Evolutionary conservation across 2,329 filamentous ascomycete species (phyloP).

Genomic region (Chaetothyriales sp.): DNA sequence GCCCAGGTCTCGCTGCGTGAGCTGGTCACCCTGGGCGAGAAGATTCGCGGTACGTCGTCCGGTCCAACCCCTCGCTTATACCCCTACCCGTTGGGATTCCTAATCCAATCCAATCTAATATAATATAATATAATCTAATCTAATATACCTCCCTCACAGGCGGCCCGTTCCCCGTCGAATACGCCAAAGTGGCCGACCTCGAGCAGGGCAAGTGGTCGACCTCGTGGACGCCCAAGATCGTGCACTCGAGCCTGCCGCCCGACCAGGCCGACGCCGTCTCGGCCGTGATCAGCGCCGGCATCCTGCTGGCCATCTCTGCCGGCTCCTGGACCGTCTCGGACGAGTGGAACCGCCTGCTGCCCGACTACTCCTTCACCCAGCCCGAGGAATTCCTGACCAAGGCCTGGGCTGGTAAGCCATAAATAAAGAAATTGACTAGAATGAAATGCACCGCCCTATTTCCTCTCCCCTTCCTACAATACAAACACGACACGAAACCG

Average conservation of each 20-base stretch:
- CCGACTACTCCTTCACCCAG: slow-evolving; percentile 22
- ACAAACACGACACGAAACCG: no score
- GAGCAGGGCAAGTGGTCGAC: slow-evolving; percentile 24
- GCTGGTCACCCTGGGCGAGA: slow-evolving; percentile 23
- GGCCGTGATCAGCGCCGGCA: slow-evolving; percentile 11
- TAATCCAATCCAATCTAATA: no score
- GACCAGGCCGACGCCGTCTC: slow-evolving; percentile 18
- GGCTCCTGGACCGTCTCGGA: slow-evolving; percentile 20
- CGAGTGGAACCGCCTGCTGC: slow-evolving; percentile 24
- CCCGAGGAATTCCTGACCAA: slow-evolving; percentile 20
- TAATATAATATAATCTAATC: no score
- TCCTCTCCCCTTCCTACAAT: no score
- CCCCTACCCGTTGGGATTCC: no score
- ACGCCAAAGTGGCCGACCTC: slow-evolving; percentile 35
- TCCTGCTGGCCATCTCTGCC: slow-evolving; percentile 16
- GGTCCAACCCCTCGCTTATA: no score
- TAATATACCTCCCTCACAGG: slow-evolving; percentile 13
- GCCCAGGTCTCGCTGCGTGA: slow-evolving; percentile 19
- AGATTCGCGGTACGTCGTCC: slow-evolving; percentile 22
- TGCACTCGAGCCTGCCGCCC: slow-evolving; percentile 19
- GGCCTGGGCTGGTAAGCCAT: slow-evolving; percentile 18
- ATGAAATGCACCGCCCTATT: no score
- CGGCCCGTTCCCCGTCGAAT: slow-evolving; percentile 24
- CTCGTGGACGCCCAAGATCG: slow-evolving; percentile 16
- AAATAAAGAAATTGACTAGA: neutral